These are phyloP conservation scores for Malus hybrid DNA, from an alignment of 331 rosid genomes.

Conservation along the genomic window DNA sequence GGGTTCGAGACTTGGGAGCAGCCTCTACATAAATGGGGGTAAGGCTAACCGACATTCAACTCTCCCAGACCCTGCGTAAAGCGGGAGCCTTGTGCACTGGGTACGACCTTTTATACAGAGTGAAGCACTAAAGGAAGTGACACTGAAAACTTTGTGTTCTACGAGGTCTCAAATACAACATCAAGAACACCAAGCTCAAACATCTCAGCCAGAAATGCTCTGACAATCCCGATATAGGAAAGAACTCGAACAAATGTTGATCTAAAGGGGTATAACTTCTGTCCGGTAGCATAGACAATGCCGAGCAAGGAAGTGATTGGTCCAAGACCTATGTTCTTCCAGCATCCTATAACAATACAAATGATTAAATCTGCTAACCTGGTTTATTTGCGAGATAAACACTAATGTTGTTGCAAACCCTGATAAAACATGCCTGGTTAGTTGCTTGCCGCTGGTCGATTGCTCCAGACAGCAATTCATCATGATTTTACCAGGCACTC, in stretches of 20 bases:
- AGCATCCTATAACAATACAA: not conserved
- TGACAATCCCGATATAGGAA: not conserved
- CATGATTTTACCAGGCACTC: conserved; percentile 36
- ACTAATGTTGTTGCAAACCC: conserved; percentile 70
- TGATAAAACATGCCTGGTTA: conserved; percentile 52
- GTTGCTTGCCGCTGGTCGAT: conserved; percentile 31
- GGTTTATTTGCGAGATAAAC: conserved; percentile 55
- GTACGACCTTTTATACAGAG: too few relatives aligned
- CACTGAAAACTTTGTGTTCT: not conserved
- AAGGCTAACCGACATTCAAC: too few relatives aligned
- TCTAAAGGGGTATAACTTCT: not conserved
- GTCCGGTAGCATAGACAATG: not conserved
- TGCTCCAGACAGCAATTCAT: conserved; percentile 43
- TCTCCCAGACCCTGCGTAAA: too few relatives aligned
- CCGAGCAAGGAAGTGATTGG: not conserved
- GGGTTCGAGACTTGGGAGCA: too few relatives aligned
- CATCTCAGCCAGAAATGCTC: not conserved
- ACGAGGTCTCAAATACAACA: not conserved
- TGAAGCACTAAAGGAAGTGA: not conserved
- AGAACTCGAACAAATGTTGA: not conserved
- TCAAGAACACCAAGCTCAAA: not conserved
- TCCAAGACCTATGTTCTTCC: not conserved
- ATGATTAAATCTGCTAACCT: conserved; percentile 35
- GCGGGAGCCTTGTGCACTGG: too few relatives aligned
- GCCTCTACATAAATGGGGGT: too few relatives aligned